phyloP scores from a whole-genome alignment of 345 rosid genomes.

The Microcos paniculata region DNA sequence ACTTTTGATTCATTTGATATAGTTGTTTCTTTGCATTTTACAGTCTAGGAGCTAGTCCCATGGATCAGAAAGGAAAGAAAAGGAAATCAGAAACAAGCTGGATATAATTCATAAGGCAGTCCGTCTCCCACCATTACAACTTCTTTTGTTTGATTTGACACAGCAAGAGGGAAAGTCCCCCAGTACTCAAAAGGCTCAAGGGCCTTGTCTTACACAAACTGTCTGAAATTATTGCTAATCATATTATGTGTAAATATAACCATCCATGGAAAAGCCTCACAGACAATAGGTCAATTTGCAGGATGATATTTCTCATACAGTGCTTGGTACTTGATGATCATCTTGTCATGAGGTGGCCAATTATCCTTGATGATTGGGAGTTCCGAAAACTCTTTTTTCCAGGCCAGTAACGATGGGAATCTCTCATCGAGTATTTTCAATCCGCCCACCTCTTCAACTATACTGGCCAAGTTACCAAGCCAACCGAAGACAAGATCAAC shows the following conservation, averaged over 20 bases:
- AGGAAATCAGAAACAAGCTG: not conserved
- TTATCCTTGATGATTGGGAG: conserved; percentile 26
- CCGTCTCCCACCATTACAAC: not conserved
- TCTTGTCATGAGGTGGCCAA: conserved; percentile 38
- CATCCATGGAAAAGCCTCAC: not conserved
- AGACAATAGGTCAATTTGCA: not conserved
- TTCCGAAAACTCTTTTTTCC: conserved; percentile 30
- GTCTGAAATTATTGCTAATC: not conserved
- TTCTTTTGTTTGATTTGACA: not conserved
- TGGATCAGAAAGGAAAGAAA: not conserved
- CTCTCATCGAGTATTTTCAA: conserved; percentile 21
- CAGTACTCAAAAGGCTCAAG: not conserved
- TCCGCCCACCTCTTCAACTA: conserved; percentile 27
- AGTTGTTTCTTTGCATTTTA: not conserved
- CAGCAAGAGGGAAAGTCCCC: not conserved
- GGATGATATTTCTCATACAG: conserved; percentile 8
- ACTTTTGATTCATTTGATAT: not conserved
- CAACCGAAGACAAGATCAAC: conserved; percentile 40
- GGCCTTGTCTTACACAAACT: not conserved
- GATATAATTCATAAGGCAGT: not conserved
- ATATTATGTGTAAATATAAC: not conserved
- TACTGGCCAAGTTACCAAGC: conserved; percentile 25
- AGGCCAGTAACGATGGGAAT: conserved; percentile 27
- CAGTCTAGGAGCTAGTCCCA: not conserved
- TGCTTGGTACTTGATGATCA: conserved; percentile 27